Percentiles rank a stretch among this genome's conserved stretches.
Evolutionary conservation across 23 red algal species (phyloP).

Genomic region (Chondrus crispus): DNA sequence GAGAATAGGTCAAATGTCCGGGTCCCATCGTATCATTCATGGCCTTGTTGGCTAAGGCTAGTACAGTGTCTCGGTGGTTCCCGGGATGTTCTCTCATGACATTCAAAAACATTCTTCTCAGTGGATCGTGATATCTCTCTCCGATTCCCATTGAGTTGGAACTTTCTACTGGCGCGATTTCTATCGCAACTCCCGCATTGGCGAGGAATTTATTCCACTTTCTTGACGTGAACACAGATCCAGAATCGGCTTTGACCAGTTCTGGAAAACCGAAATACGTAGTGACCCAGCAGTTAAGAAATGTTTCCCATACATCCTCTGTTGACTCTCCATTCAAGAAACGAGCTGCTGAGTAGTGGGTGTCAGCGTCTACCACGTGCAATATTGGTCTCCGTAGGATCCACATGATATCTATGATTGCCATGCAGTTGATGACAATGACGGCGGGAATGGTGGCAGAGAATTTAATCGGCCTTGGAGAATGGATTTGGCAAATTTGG

Average conservation of each 20-base stretch:
- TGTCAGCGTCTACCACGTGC: constrained; percentile 12
- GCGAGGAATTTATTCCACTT: not conserved
- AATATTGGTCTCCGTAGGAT: not conserved
- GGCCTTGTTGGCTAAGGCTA: not conserved
- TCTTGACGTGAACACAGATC: not conserved
- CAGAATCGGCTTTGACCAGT: not conserved
- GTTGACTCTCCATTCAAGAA: not conserved
- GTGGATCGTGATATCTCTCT: not conserved
- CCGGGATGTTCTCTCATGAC: not conserved
- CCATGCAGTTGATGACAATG: not conserved
- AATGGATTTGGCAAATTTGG: not conserved
- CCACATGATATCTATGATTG: not conserved
- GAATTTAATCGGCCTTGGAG: not conserved
- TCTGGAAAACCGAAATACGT: constrained; percentile 16
- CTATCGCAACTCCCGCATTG: not conserved
- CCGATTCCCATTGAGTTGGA: not conserved
- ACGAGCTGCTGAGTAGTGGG: not conserved
- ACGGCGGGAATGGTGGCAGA: not conserved
- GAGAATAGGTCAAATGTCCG: not conserved
- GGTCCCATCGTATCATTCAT: constrained; percentile 35
- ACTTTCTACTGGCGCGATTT: not conserved
- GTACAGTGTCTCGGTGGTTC: not conserved
- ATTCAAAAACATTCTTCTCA: not conserved
- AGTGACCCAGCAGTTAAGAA: constrained; percentile 10
- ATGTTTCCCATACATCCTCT: constrained; percentile 2